These are phyloP conservation scores for Aspergillus bridgeri DNA, from an alignment of 495 filamentous ascomycete genomes.

Conservation along the genomic window DNA sequence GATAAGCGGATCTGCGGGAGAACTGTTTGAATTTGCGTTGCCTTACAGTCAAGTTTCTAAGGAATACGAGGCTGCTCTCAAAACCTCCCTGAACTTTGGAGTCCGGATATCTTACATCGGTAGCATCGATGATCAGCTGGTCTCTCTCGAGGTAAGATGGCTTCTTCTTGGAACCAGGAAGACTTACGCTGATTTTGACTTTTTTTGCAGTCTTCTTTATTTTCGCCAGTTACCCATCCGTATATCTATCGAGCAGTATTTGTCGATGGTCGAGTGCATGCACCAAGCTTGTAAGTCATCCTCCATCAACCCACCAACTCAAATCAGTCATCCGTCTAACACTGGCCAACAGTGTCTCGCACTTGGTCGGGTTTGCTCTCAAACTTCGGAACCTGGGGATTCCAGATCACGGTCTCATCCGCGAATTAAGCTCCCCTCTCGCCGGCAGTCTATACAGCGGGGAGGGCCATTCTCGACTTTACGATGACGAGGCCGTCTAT, in stretches of 20 bases:
- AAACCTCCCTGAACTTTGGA: slow-evolving; percentile 68
- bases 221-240: slow-evolving; percentile 77
- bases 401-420: slow-evolving; percentile 86
- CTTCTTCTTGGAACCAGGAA: background rate
- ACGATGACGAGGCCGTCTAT: slow-evolving; percentile 88
- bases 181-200: slow-evolving; percentile 14
- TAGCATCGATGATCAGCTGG: slow-evolving; percentile 94
- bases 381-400: slow-evolving; percentile 92
- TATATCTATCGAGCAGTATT: slow-evolving; percentile 93
- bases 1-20: slow-evolving; percentile 81
- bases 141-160: slow-evolving; percentile 71
- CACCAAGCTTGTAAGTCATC: slow-evolving; percentile 74
- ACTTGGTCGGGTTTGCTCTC: slow-evolving; percentile 87
- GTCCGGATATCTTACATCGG: slow-evolving; percentile 81
- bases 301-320: background rate
- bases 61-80: slow-evolving; percentile 72
- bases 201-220: slow-evolving; percentile 69
- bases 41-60: slow-evolving; percentile 76
- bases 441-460: slow-evolving; percentile 89
- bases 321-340: slow-evolving; percentile 5
- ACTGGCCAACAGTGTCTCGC: slow-evolving; percentile 60
- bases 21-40: slow-evolving; percentile 88
- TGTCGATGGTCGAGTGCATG: slow-evolving; percentile 88
- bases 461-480: slow-evolving; percentile 89
- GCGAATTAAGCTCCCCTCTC: slow-evolving; percentile 82